Evolutionary conservation across 352 stramenopile species (phyloP), one percentile per base, ranked within the genome.

Genomic region (Globisporangium viniferum): DNA sequence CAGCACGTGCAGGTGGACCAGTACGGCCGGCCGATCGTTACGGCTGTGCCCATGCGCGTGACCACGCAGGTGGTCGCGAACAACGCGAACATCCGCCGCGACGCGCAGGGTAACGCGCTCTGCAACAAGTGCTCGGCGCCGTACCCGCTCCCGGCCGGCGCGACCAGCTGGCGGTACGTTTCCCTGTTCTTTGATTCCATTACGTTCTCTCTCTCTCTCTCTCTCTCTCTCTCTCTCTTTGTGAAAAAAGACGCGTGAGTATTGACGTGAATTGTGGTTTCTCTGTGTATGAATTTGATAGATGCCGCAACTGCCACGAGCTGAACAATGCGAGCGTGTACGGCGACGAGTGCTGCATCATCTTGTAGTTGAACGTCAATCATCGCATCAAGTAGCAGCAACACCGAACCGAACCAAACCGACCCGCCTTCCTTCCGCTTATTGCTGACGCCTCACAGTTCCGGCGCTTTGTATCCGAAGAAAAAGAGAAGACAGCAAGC

Each of bases 281-380:
- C 12, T 68, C 14, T 62, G 24, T 58, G 29, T 67, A 55, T 46
- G 12, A 20, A 36, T 48, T 3, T 44, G 49, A 24, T 53, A 79
- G 83, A 61, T 93, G 86, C 72, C 83, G 83, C 57, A 84, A 73
- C 51, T 93, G 86, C 62, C 79, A 82, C 20, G 76, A 92, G 44
- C 73, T 93, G 31, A 93, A 93, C 71, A 93, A 92, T 61, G 86
- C 86, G 36, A 93, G 86, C 61, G 70, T 88, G 24, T 91, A 90
- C 65, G 85, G 85, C 62, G 77, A 89, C 63, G 86, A 93, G 64
- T 92, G 84, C 70, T 90, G 82, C 78, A 80, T 53, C 27, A 83
- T 92, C 41, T 62, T 81, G 49, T 92, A 69, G 24, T n/a, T 31
- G 15, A n/a, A 39, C 4, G 12, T 5, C 22, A 6, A 56, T 31